Conservation (phyloP, 306 rosid species). For the Quercus wislizeni region DNA sequence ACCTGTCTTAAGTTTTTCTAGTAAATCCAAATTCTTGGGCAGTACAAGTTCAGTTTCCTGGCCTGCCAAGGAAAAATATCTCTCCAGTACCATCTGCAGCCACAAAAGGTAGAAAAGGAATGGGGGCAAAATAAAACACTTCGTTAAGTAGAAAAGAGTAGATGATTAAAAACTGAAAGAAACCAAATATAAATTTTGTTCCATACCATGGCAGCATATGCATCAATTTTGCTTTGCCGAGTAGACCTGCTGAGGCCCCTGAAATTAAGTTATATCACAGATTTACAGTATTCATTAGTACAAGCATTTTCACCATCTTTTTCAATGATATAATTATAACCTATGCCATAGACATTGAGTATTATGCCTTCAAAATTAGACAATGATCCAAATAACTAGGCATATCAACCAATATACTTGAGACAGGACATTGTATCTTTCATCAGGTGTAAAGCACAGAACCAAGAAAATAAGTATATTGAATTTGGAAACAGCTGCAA, state of each 20-base stretch:
- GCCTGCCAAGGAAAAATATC: conserved; percentile 74
- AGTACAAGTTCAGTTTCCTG: conserved; percentile 68
- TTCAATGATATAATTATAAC: not conserved
- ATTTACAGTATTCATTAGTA: not conserved
- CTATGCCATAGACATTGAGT: not conserved
- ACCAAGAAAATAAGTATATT: not conserved
- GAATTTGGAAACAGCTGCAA: not conserved
- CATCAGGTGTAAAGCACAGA: not conserved
- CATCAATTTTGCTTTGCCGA: conserved; percentile 40
- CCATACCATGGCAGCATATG: conserved; percentile 58
- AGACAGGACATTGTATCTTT: not conserved
- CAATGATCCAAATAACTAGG: not conserved
- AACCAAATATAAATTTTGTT: not conserved
- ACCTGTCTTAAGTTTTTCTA: conserved; percentile 49
- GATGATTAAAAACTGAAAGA: not conserved
- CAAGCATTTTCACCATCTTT: not conserved
- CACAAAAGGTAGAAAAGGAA: not conserved
- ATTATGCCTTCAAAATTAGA: not conserved
- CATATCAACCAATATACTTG: not conserved
- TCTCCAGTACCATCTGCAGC: conserved; percentile 81
- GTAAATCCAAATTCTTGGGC: conserved; percentile 65
- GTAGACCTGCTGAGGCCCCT: conserved; percentile 44
- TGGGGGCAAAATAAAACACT: not conserved
- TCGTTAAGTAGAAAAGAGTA: not conserved
- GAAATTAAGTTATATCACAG: conserved; percentile 7